Evolutionary conservation across 257 asterid genomes (phyloP).

Genomic region (Eustoma russellianum): DNA sequence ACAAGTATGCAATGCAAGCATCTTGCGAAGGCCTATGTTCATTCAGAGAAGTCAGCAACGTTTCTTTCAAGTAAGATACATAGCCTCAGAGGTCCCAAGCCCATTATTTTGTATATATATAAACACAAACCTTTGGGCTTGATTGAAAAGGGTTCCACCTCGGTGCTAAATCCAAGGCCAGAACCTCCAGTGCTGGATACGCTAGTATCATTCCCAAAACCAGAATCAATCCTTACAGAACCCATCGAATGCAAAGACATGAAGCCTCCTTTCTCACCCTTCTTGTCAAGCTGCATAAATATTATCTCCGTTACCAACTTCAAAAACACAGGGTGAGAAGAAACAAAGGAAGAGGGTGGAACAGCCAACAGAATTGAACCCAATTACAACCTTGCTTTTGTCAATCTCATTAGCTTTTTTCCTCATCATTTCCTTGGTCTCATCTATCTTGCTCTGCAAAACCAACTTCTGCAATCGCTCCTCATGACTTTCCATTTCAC

Average conservation of each 20-base stretch:
- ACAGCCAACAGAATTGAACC: not conserved
- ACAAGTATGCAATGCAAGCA: too few species aligned
- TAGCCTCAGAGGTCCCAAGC: too few species aligned
- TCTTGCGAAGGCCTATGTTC: too few species aligned
- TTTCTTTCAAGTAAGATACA: too few species aligned
- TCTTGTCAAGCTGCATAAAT: constrained; percentile 2
- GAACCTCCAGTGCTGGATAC: constrained; percentile 31
- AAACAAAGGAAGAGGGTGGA: too few species aligned
- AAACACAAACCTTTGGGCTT: constrained; percentile 59
- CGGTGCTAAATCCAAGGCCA: constrained; percentile 62
- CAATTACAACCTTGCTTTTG: constrained; percentile 67
- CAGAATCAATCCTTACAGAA: constrained; percentile 5
- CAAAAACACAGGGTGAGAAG: too few species aligned
- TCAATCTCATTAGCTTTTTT: constrained; percentile 91
- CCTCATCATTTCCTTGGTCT: constrained; percentile 85
- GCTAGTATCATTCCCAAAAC: constrained; percentile 64
- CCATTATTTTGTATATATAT: not conserved
- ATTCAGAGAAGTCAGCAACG: too few species aligned
- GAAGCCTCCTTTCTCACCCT: constrained; percentile 8
- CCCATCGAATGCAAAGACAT: constrained; percentile 4
- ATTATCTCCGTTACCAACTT: too few species aligned
- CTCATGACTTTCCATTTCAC: constrained; percentile 96
- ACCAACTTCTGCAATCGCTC: constrained; percentile 82
- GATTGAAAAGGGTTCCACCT: constrained; percentile 57
- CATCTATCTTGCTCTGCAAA: constrained; percentile 74